These are phyloP conservation scores for Arxiozyma slooffiae DNA, from an alignment of 1,139 yeast species.

Conservation along the genomic window DNA sequence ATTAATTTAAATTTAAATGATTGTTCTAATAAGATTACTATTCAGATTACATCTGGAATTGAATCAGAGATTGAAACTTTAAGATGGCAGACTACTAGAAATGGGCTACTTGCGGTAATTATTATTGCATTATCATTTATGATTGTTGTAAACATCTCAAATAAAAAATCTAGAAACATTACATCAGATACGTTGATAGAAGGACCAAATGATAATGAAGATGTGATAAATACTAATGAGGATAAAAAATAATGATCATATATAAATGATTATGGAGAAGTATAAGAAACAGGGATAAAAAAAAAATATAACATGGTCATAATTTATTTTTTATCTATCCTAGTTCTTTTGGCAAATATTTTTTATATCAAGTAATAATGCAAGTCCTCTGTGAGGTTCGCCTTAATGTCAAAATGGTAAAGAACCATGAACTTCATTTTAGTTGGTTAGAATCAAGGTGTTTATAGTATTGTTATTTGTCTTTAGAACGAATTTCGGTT, in stretches of 20 bases:
- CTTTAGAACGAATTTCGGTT: slow-evolving; percentile 39
- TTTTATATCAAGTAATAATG: slow-evolving; percentile 33
- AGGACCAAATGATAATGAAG: slow-evolving; percentile 31
- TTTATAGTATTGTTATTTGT: slow-evolving; percentile 46
- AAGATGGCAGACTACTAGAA: slow-evolving; percentile 87
- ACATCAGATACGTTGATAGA: not conserved
- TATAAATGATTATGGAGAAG: not conserved
- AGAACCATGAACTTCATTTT: slow-evolving; percentile 61
- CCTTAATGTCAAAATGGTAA: slow-evolving; percentile 63
- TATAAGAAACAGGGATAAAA: slow-evolving; percentile 30
- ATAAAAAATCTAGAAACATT: slow-evolving; percentile 23
- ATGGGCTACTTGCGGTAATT: slow-evolving; percentile 46
- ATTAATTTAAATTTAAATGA: slow-evolving; percentile 70
- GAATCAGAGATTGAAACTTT: slow-evolving; percentile 79
- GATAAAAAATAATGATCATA: slow-evolving; percentile 3
- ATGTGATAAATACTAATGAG: not conserved
- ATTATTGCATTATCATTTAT: slow-evolving; percentile 40
- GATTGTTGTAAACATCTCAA: slow-evolving; percentile 40
- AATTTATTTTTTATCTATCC: slow-evolving; percentile 26
- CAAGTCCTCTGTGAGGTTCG: slow-evolving; percentile 62
- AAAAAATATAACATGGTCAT: slow-evolving; percentile 22
- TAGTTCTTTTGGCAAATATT: slow-evolving; percentile 12
- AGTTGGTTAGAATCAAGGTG: slow-evolving; percentile 43
- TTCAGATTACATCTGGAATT: slow-evolving; percentile 71
- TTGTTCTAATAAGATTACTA: slow-evolving; percentile 74